A percentile compares a stretch with the other conserved stretches of the same genome.
phyloP scores from a whole-genome alignment of 495 filamentous ascomycete genomes.

The Penicillium goetzii region DNA sequence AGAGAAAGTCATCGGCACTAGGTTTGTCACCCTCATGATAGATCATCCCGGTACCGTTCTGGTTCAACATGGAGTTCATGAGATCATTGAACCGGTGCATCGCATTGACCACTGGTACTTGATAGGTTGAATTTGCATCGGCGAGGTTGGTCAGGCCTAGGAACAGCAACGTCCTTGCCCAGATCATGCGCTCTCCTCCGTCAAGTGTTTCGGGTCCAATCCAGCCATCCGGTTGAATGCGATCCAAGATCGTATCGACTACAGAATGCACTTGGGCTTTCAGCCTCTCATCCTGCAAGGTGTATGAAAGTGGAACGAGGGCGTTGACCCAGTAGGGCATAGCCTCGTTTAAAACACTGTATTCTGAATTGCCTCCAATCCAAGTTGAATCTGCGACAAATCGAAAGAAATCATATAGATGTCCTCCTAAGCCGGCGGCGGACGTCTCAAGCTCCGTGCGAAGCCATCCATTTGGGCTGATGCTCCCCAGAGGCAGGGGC shows the following conservation, averaged over 20 bases:
- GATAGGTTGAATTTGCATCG: not conserved
- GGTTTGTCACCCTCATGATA: not conserved
- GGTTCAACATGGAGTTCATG: not conserved
- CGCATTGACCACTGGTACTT: not conserved
- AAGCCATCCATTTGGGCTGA: not conserved
- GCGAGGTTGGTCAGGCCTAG: not conserved
- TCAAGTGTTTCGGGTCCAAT: not conserved
- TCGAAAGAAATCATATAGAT: not conserved
- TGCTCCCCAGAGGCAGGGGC: not conserved
- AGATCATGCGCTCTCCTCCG: not conserved
- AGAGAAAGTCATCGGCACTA: not conserved
- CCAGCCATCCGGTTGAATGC: not conserved
- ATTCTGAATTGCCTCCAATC: not conserved
- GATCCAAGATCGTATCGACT: not conserved
- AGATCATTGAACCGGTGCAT: not conserved
- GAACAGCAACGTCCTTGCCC: not conserved
- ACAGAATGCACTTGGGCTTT: not conserved
- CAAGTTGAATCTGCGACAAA: not conserved
- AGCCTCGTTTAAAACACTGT: not conserved
- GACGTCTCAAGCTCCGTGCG: not conserved
- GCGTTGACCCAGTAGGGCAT: not conserved
- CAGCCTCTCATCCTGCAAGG: not conserved
- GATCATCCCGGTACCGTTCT: not conserved
- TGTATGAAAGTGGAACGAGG: not conserved
- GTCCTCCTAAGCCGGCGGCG: not conserved